Percentiles rank a stretch among this genome's conserved stretches.
Conservation (phyloP, 129 eudicot species). For the Solidago caesia region DNA sequence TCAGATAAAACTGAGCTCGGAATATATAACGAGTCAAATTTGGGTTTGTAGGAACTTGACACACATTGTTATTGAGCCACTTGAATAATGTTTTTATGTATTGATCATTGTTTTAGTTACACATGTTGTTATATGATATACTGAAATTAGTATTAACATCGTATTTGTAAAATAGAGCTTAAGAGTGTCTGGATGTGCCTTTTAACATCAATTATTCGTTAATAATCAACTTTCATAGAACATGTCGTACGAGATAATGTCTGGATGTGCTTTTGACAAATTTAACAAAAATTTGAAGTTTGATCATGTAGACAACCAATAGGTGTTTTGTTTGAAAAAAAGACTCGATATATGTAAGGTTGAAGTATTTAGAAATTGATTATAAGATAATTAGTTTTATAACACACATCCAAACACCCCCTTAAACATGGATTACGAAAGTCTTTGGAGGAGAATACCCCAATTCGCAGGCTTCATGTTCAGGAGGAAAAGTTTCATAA, state of each 20-base stretch:
- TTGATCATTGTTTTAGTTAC: neutral
- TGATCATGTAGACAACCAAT: neutral
- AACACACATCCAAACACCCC: slow-evolving; percentile 27
- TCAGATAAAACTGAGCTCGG: no score
- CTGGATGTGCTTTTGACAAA: slow-evolving; percentile 19
- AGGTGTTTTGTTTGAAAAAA: neutral
- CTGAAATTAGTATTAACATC: neutral
- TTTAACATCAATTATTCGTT: slow-evolving; percentile 3
- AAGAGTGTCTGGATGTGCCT: slow-evolving; percentile 25
- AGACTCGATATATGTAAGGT: neutral
- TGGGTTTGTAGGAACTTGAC: neutral
- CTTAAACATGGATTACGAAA: slow-evolving; percentile 25
- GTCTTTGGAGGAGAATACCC: slow-evolving; percentile 32
- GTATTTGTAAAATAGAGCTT: neutral
- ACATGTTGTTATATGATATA: neutral
- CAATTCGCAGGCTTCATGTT: slow-evolving; percentile 21
- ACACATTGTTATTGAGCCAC: neutral
- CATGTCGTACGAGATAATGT: slow-evolving; percentile 24
- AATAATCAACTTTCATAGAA: slow-evolving; percentile 3
- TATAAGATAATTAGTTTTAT: slow-evolving; percentile 17
- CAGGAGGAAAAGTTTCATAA: slow-evolving; percentile 19
- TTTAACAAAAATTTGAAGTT: neutral
- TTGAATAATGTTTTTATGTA: slow-evolving; percentile 10
- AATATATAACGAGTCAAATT: no score
- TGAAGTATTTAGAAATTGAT: neutral